Base-by-base conservation (phyloP, 305 asterid species). In the Petunia hybrid region DNA sequence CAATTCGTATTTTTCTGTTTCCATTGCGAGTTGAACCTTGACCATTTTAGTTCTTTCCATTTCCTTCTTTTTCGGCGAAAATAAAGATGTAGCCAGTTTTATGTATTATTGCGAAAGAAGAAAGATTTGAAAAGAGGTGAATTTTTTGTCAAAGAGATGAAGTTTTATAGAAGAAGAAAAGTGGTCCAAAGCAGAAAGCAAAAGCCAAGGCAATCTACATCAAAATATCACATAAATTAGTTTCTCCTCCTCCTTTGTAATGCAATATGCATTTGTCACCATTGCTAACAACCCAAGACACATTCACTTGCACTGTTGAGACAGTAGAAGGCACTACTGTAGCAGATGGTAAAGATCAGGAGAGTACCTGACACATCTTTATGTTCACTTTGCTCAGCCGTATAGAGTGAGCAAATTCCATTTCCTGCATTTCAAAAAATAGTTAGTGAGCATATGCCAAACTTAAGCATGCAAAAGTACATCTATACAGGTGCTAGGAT, bases 391-490 rank as follows among this genome's bases (percentile, higher is more conserved):
- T 95, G 90, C 94, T 93, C 85, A 91, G 92, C 89, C 98, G 92
- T 64, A 93, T 67, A 69, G 95, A 85, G 84, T 92, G 98, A 43
- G 99, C 99, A 81, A 95, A 95, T 84, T 92, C 98, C 99, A 95
- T 93, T 85, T 95, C 99, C 97, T 94, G 81, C 85, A 85, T 61
- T 76, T 48, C 55, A 2, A 74, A 71, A 59, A 80, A 70, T 22
- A 80, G 80, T 56, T 13, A 74, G 64, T 87, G 55, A 87, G 71
- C 64, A 55, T 48, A 77, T 13, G 62, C 46, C 81, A 84, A 78
- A 80, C 80, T 46, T 51, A 8, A 56, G 55, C 35, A 38, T 51
- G 51, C 71, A 76, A 65, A 78, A 16, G 56, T 39, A 39, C 43
- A 63, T 48, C 48, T 39, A 39, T 10, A 8, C 12, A 53, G 41